phyloP scores from a whole-genome alignment of 2,329 filamentous ascomycete genomes.

The Aspergillus viridinutans region DNA sequence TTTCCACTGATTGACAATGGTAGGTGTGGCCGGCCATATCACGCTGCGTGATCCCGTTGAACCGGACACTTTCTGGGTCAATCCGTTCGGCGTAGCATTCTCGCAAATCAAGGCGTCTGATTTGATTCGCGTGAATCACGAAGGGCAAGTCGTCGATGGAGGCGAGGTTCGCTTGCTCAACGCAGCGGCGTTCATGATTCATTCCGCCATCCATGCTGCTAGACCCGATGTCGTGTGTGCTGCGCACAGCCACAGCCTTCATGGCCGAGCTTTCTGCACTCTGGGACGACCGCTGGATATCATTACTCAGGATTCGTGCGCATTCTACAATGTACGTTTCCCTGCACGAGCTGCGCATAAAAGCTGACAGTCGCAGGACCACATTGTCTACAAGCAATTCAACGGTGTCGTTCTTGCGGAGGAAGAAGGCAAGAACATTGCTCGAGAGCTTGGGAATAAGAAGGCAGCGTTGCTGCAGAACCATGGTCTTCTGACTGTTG shows the following conservation, averaged over 20 bases:
- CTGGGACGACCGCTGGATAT: slow-evolving; percentile 43
- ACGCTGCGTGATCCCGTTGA: slow-evolving; percentile 59
- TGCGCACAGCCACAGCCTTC: slow-evolving; percentile 53
- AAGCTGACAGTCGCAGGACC: slow-evolving; percentile 34
- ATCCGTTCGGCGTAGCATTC: slow-evolving; percentile 62
- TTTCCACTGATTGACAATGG: background rate
- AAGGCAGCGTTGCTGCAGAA: slow-evolving; percentile 54
- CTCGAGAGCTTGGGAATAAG: slow-evolving; percentile 43
- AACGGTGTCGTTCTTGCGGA: slow-evolving; percentile 51
- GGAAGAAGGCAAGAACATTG: slow-evolving; percentile 53
- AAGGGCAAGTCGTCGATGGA: slow-evolving; percentile 61
- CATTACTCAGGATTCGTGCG: slow-evolving; percentile 44
- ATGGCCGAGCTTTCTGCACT: slow-evolving; percentile 45
- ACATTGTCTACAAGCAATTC: slow-evolving; percentile 50
- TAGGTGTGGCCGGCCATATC: slow-evolving; percentile 60
- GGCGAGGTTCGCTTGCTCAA: slow-evolving; percentile 49
- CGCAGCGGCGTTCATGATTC: slow-evolving; percentile 49
- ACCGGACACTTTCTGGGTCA: slow-evolving; percentile 61
- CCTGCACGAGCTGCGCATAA: background rate
- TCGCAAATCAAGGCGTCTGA: slow-evolving; percentile 60
- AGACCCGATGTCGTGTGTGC: slow-evolving; percentile 54
- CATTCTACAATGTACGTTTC: slow-evolving; percentile 39
- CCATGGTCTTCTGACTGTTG: slow-evolving; percentile 51
- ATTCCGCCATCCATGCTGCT: slow-evolving; percentile 51
- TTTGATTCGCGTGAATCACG: slow-evolving; percentile 61